Evolutionary conservation across 1,284 basidiomycete species (phyloP), one percentile per base, ranked within the genome.

Genomic region (Ceratobasidium sp.): DNA sequence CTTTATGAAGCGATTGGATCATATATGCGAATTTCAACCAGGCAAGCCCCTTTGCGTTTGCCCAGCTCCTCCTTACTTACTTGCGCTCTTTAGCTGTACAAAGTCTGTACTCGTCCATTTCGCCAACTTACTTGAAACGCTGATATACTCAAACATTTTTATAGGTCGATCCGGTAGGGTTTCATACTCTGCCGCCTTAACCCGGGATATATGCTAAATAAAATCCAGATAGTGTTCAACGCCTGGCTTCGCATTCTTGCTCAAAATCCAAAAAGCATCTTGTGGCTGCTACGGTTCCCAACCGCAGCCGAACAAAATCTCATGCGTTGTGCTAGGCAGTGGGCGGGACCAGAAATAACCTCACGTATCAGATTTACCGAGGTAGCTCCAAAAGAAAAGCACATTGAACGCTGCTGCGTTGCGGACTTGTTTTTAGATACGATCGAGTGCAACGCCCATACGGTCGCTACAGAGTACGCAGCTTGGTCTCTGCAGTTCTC

Each of bases 21-120:
- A 84, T 88, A 72, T 87, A 88, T 73, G 85, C 86, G 60, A 86
- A 87, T 73, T 87, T 87, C 75, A 87, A 87, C 74, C 86, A 87
- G 80, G 82, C 85, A 56, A 54, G 76, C 70, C 31, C 27, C 42
- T 20, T 35, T 15, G 29, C 31, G 22, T 38, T 8, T 22, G 15
- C 10, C n/a, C n/a, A n/a, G n/a, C n/a, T 35, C 35, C 29, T 40
- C 22, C 49, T 40, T 53, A 25, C 55, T 65, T 52, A 69, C 43
- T 47, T 56, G 25, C 27, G 35, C 60, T 73, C 70, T 50, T 57
- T 69, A 83, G 83, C 77, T 85, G 22, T 85, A 85, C 76, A 85
- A 85, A 77, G 81, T 80, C 25, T 34, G 69, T 56, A 38, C 22
- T 15, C 25, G 38, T 47, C 47, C n/a, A 40, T 60, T 10, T n/a